Conservation (phyloP, 2,329 filamentous ascomycete genomes). For the Biscogniauxia marginata region DNA sequence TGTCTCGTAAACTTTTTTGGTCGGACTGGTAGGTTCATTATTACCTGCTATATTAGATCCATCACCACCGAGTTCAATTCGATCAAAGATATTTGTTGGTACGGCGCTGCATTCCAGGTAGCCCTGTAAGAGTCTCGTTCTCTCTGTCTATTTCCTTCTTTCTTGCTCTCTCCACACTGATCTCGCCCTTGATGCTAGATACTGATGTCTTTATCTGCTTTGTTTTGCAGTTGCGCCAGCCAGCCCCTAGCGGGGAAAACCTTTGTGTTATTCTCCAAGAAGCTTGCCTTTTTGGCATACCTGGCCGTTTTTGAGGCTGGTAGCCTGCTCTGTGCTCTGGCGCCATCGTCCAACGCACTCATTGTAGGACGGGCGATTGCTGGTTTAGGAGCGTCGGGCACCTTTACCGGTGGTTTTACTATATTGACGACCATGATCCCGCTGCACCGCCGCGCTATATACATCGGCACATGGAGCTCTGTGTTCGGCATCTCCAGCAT, state of each 20-base stretch:
- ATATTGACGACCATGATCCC: slow-evolving; percentile 21
- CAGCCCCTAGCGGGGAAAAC: slow-evolving; percentile 20
- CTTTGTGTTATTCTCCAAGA: slow-evolving; percentile 21
- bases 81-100: slow-evolving; percentile 15
- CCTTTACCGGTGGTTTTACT: slow-evolving; percentile 30
- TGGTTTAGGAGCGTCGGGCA: slow-evolving; percentile 29
- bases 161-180: neutral
- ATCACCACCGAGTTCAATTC: slow-evolving; percentile 17
- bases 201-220: too few relatives aligned
- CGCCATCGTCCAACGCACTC: slow-evolving; percentile 26
- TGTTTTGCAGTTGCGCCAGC: neutral
- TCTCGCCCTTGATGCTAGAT: neutral
- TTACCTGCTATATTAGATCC: too few relatives aligned
- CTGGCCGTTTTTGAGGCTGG: slow-evolving; percentile 16
- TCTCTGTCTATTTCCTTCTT: neutral
- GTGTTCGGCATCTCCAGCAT: slow-evolving; percentile 18
- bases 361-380: slow-evolving; percentile 30
- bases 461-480: slow-evolving; percentile 9
- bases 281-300: slow-evolving; percentile 13
- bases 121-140: neutral
- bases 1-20: too few relatives aligned
- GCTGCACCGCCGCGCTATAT: slow-evolving; percentile 16
- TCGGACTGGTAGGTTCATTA: too few relatives aligned
- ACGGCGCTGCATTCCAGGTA: slow-evolving; percentile 6
- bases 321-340: slow-evolving; percentile 15